phyloP scores from a whole-genome alignment of 805 yeast genomes.

The Alloascoidea africana region DNA sequence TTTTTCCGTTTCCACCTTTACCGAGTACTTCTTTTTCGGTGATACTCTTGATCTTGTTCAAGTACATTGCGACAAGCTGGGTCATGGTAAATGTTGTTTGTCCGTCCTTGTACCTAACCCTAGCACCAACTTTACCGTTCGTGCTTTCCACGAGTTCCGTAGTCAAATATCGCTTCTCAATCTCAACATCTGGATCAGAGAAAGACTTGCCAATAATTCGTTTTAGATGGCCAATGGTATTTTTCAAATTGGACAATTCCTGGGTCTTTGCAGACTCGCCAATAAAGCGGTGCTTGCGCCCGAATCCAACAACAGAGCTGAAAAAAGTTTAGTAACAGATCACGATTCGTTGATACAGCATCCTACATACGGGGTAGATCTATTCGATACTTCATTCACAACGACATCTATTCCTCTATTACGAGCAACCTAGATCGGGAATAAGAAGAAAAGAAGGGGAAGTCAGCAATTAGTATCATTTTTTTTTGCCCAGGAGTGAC shows the following conservation, averaged over 20 bases:
- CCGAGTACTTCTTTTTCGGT: slow-evolving; percentile 63
- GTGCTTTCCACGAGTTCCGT: slow-evolving; percentile 53
- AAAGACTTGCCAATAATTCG: slow-evolving; percentile 73
- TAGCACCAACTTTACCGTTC: slow-evolving; percentile 68
- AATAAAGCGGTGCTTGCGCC: slow-evolving; percentile 72
- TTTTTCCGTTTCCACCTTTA: slow-evolving; percentile 68
- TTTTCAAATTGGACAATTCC: slow-evolving; percentile 91
- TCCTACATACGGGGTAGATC: slow-evolving; percentile 66
- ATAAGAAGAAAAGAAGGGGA: too few species aligned
- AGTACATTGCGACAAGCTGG: slow-evolving; percentile 90
- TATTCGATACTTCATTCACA: slow-evolving; percentile 96
- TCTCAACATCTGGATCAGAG: slow-evolving; percentile 60
- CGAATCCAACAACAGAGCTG: slow-evolving; percentile 70
- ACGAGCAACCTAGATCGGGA: slow-evolving; percentile 48
- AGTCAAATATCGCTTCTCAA: slow-evolving; percentile 63
- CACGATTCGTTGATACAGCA: not conserved
- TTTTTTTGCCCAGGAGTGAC: too few species aligned
- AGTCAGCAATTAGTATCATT: too few species aligned
- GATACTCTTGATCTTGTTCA: slow-evolving; percentile 76
- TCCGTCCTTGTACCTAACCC: slow-evolving; percentile 74
- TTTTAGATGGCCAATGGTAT: slow-evolving; percentile 90
- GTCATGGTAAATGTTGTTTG: slow-evolving; percentile 68
- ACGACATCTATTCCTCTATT: slow-evolving; percentile 97
- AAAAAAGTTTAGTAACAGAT: slow-evolving; percentile 2
- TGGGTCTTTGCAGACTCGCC: slow-evolving; percentile 96